Conservation (phyloP, 306 rosid genomes). For the Quercus berberidifolia region DNA sequence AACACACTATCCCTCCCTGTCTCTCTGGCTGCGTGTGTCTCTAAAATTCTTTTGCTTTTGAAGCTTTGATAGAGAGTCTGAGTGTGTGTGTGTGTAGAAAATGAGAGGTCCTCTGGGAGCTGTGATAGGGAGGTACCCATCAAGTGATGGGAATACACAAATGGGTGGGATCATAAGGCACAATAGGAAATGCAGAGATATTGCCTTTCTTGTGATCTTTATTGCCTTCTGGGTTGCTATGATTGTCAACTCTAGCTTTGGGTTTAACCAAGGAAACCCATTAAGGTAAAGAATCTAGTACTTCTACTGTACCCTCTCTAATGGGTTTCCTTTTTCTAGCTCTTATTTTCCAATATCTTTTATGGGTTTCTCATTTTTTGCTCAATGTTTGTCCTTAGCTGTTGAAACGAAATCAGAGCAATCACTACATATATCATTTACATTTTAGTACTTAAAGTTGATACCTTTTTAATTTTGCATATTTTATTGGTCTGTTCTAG, state of each 20-base stretch:
- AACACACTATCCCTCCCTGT: background rate
- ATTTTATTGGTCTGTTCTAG: background rate
- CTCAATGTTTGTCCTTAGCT: background rate
- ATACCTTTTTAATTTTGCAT: background rate
- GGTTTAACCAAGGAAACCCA: constrained; percentile 86
- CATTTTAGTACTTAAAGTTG: background rate
- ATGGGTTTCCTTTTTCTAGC: constrained; percentile 12
- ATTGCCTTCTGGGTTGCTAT: constrained; percentile 90
- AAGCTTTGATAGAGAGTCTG: background rate
- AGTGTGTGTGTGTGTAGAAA: constrained; percentile 17
- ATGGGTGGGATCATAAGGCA: constrained; percentile 77
- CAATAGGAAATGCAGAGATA: constrained; percentile 83
- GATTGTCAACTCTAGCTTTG: constrained; percentile 98
- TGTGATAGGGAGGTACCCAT: constrained; percentile 83
- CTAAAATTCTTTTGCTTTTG: constrained; percentile 17
- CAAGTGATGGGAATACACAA: constrained; percentile 85
- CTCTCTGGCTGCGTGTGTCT: background rate
- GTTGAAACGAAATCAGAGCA: constrained; percentile 3
- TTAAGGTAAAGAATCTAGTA: constrained; percentile 48
- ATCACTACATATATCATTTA: background rate
- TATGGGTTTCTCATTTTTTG: constrained; percentile 5
- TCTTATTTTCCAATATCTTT: background rate
- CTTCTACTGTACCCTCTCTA: background rate
- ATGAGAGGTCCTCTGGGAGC: constrained; percentile 98
- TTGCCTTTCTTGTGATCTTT: constrained; percentile 67